Evolutionary conservation across 176 grass and related monocot species (phyloP).

Genomic region (Leersia perrieri): DNA sequence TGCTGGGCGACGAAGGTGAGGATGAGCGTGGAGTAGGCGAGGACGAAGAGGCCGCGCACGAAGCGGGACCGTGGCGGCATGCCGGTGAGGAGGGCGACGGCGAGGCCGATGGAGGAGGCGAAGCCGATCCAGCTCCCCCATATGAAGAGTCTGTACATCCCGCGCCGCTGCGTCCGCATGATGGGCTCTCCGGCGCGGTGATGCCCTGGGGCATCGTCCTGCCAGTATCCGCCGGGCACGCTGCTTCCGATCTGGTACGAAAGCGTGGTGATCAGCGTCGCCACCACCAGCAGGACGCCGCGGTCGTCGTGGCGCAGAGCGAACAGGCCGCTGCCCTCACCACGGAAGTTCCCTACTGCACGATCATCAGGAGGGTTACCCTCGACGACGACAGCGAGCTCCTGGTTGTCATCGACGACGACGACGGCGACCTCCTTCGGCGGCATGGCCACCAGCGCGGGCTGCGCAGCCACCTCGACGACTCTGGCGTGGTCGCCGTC

Average conservation of each 20-base stretch:
- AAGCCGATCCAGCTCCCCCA: conserved; percentile 26
- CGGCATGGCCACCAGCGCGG: no score
- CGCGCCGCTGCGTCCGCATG: conserved; percentile 31
- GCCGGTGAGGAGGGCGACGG: conserved; percentile 18
- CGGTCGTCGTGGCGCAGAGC: neutral
- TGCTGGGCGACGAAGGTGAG: conserved; percentile 27
- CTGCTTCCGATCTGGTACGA: conserved; percentile 35
- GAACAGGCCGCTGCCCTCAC: neutral
- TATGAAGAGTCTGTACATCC: conserved; percentile 39
- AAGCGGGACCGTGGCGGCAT: neutral
- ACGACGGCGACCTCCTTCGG: no score
- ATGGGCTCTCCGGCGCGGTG: conserved; percentile 22
- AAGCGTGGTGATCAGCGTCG: conserved; percentile 38
- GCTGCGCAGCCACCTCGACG: no score
- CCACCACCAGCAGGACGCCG: conserved; percentile 26
- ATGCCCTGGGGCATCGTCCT: neutral
- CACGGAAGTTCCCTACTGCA: neutral
- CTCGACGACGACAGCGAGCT: no score
- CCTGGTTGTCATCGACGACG: no score
- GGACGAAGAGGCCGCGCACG: neutral
- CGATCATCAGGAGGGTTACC: no score
- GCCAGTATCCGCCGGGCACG: conserved; percentile 38
- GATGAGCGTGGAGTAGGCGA: conserved; percentile 32
- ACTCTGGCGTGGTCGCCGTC: no score
- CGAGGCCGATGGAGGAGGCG: conserved; percentile 29